Conservation (phyloP, 768 basidiomycete genomes). For the Botryobasidium botryosum region DNA sequence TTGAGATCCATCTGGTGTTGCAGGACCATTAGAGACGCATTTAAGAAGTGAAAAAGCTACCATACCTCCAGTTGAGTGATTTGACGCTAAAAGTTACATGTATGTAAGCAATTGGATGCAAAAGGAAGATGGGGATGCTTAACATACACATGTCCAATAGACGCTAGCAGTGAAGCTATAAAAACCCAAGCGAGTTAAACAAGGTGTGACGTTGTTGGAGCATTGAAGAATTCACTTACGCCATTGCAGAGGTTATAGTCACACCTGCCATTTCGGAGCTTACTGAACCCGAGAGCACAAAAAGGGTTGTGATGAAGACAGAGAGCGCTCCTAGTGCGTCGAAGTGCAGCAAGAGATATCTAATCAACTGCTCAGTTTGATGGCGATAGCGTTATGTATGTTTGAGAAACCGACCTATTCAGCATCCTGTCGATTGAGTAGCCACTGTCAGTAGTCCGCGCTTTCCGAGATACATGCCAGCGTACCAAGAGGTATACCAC, state of each 20-base stretch:
- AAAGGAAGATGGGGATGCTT: no score
- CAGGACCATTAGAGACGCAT: neutral
- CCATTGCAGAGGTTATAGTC: slow-evolving; percentile 53
- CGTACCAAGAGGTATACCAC: slow-evolving; percentile 54
- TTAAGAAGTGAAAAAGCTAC: slow-evolving; percentile 16
- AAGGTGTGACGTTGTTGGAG: slow-evolving; percentile 8
- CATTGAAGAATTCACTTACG: slow-evolving; percentile 21
- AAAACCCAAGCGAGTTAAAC: neutral
- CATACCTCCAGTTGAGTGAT: slow-evolving; percentile 49
- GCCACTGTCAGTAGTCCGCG: no score
- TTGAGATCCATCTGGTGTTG: slow-evolving; percentile 27
- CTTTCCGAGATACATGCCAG: no score
- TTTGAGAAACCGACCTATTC: no score
- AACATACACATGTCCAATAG: slow-evolving; percentile 37
- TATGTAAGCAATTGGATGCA: no score
- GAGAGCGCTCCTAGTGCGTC: slow-evolving; percentile 59
- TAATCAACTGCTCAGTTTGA: no score
- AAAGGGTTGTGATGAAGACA: slow-evolving; percentile 58
- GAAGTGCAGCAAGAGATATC: slow-evolving; percentile 73
- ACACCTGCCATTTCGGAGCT: slow-evolving; percentile 30
- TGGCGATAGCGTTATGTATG: no score
- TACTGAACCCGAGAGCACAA: slow-evolving; percentile 45
- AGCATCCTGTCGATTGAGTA: no score
- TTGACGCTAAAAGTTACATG: no score
- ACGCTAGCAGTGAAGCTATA: slow-evolving; percentile 9